Base-by-base conservation (phyloP, 1,139 yeast genomes). In the Taphrina confusa region DNA sequence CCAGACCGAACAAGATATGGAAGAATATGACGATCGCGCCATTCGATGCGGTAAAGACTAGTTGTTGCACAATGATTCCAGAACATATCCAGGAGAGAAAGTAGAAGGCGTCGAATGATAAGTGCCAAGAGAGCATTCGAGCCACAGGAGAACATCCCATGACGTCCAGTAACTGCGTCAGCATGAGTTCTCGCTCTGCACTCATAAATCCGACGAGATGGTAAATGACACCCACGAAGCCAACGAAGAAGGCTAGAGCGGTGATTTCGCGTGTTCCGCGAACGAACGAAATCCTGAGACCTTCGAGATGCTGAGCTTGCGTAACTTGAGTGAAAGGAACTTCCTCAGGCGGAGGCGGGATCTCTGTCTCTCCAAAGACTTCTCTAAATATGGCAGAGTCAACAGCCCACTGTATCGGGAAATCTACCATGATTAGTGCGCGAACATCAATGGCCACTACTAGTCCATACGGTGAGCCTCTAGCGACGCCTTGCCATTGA, bases 391-490 rank as follows among this genome's bases (percentile, higher is more conserved):
- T 69, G 1, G 75, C 74, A 20, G 64, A 65, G 58, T 73, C 76
- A n/a, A 73, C 64, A 2, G 75, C 75, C 71, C 73, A 71, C 56
- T 73, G 76, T 12, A 73, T 59, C 2, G 76, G 76, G 37, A 73
- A 62, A 14, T 72, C 66, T 54, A n/a, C 20, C 20, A 37, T 45
- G 37, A 45, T 28, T 14, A 22, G 4, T 1, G 11, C 5, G 3
- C 31, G 28, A 9, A 23, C 37, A 3, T 5, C 28, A 34, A 5
- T 3, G 8, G 2, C 4, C n/a, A n/a, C n/a, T n/a, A n/a, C n/a
- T n/a, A 31, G 3, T 9, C 12, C 52, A 20, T 33, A 47, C 52
- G 52, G 22, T 33, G 39, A 6, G 64, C 64, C 46, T 73, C 75
- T n/a, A 67, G 69, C 6, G 73, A 70, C 9, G 66, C 61, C 20